Conservation (phyloP, 108 stramenopile genomes). For the Fistulifera pelliculosa region DNA sequence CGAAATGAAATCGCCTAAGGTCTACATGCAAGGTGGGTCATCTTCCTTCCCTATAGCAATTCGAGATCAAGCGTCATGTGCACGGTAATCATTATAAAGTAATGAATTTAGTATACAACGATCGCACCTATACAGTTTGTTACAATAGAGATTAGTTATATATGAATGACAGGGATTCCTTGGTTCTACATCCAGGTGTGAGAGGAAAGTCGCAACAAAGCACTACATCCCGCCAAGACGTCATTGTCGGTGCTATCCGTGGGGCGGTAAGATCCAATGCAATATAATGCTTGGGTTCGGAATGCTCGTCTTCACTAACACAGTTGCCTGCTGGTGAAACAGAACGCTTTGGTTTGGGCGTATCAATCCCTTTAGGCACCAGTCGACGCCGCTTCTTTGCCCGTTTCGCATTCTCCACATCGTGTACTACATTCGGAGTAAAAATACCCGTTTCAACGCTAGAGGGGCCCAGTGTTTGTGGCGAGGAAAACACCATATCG, state of each 20-base stretch:
- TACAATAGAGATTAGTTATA: no score
- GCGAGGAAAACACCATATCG: not conserved
- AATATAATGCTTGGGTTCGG: conserved; percentile 1
- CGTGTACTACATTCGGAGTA: not conserved
- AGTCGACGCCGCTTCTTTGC: conserved; percentile 1
- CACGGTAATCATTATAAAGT: no score
- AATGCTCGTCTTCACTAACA: conserved; percentile 1
- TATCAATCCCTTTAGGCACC: not conserved
- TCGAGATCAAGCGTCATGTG: no score
- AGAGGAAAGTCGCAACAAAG: conserved; percentile 28
- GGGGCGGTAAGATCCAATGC: not conserved
- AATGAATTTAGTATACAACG: no score
- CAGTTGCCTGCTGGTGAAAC: not conserved
- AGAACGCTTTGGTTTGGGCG: not conserved
- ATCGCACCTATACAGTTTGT: no score
- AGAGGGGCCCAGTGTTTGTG: not conserved
- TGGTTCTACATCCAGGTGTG: not conserved
- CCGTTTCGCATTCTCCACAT: not conserved
- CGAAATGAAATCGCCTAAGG: no score
- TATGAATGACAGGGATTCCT: no score
- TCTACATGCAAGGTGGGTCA: no score
- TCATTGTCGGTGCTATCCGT: conserved; percentile 22
- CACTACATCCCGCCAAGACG: conserved; percentile 40
- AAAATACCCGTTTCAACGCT: not conserved
- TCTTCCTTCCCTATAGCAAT: no score